A percentile compares a stretch with the other conserved stretches of the same genome.
These are phyloP conservation scores for Neurospora sp. DNA, from an alignment of 495 filamentous ascomycete species.

Conservation along the genomic window DNA sequence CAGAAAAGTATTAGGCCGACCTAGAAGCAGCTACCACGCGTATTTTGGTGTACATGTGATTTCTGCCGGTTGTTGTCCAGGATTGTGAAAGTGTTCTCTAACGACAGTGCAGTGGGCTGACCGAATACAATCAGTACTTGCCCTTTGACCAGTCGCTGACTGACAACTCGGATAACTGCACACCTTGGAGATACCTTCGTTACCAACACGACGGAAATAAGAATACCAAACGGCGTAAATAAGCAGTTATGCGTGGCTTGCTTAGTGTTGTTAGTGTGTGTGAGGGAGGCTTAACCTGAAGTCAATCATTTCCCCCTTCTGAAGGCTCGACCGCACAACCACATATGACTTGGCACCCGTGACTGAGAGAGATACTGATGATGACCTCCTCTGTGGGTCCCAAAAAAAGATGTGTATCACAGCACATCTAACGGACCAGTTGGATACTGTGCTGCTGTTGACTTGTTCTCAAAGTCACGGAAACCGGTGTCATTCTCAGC, in stretches of 20 bases:
- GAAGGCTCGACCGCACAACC: not conserved
- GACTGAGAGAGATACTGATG: not conserved
- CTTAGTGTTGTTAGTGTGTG: not conserved
- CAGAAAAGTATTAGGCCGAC: not conserved
- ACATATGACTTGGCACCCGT: not conserved
- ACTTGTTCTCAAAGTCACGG: not conserved
- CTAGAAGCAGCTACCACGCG: not conserved
- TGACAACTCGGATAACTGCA: not conserved
- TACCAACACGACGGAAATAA: not conserved
- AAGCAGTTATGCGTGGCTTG: not conserved
- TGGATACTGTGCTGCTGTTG: not conserved
- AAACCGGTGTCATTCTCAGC: not conserved
- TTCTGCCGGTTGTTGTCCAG: not conserved
- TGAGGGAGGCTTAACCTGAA: not conserved
- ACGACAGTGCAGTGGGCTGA: not conserved
- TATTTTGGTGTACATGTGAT: not conserved
- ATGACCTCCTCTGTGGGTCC: not conserved
- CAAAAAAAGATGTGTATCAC: not conserved
- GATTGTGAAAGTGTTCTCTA: not conserved
- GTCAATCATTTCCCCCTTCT: not conserved
- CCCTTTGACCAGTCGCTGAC: not conserved
- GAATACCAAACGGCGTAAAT: not conserved
- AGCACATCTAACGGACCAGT: not conserved
- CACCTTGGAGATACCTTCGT: not conserved
- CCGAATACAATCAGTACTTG: not conserved